A percentile compares a stretch with the other conserved stretches of the same genome.
phyloP scores from a whole-genome alignment of 306 rosid species.

The Malus fusca region DNA sequence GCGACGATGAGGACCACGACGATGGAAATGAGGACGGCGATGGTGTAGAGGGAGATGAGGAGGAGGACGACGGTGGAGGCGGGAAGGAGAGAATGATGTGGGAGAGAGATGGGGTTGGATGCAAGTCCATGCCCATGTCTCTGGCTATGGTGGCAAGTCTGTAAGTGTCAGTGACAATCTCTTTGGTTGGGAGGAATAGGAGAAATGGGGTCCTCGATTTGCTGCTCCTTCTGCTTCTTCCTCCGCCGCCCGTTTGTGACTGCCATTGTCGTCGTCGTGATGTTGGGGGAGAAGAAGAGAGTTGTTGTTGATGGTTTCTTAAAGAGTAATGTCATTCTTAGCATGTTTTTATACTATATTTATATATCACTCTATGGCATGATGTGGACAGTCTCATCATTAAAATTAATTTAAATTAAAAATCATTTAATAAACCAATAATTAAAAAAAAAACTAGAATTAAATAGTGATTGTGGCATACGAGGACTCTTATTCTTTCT shows the following conservation, averaged over 20 bases:
- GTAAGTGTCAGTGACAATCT: constrained; percentile 42
- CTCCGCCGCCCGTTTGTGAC: neutral
- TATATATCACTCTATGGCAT: no score
- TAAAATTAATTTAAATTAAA: no score
- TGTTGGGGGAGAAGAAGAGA: constrained; percentile 21
- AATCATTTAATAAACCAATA: no score
- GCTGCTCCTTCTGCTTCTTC: neutral
- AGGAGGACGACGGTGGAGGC: constrained; percentile 13
- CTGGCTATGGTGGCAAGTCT: constrained; percentile 58
- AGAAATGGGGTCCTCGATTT: constrained; percentile 33
- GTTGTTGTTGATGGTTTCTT: constrained; percentile 43
- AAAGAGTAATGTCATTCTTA: neutral
- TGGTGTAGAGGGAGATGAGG: constrained; percentile 23
- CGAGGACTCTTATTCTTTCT: no score
- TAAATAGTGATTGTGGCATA: no score
- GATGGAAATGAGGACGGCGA: constrained; percentile 23
- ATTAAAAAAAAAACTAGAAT: no score
- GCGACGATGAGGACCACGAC: constrained; percentile 27
- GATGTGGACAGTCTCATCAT: no score
- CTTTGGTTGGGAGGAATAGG: constrained; percentile 49
- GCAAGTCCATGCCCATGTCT: constrained; percentile 47
- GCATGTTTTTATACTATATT: no score
- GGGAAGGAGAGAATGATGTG: constrained; percentile 56
- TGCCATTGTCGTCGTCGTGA: neutral
- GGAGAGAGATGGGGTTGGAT: constrained; percentile 61